These are phyloP conservation scores for Arabidopsis suecica DNA, from an alignment of 345 rosid species.

Conservation along the genomic window DNA sequence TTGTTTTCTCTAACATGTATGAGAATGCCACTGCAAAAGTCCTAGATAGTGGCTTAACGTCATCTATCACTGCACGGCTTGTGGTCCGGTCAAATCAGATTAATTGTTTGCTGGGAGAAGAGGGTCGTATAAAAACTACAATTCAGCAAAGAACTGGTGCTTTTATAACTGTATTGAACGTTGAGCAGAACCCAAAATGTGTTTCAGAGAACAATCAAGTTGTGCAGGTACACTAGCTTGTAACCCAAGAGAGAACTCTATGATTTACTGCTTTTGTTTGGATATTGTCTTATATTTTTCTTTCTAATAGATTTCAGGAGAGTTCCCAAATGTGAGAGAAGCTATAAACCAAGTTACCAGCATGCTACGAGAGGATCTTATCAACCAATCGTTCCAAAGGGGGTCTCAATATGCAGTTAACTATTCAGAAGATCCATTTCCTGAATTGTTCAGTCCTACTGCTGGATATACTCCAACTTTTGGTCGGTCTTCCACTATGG, in stretches of 20 bases:
- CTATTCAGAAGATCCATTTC: neutral
- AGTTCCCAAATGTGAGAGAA: constrained; percentile 56
- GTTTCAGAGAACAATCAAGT: constrained; percentile 58
- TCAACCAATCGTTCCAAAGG: neutral
- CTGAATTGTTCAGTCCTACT: neutral
- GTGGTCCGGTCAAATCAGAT: constrained; percentile 61
- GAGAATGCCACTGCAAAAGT: constrained; percentile 51
- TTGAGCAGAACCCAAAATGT: constrained; percentile 62
- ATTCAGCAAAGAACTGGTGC: constrained; percentile 57
- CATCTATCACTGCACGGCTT: constrained; percentile 59
- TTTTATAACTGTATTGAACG: constrained; percentile 46
- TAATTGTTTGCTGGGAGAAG: constrained; percentile 60
- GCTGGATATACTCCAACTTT: neutral
- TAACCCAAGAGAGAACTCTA: too few relatives aligned
- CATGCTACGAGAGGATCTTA: constrained; percentile 32
- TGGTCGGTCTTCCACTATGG: neutral
- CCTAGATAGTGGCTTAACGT: constrained; percentile 33
- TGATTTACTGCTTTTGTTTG: too few relatives aligned
- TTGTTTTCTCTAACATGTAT: constrained; percentile 60
- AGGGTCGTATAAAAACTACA: constrained; percentile 38
- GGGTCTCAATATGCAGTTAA: too few relatives aligned
- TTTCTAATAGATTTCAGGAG: constrained; percentile 45
- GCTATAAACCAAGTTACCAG: constrained; percentile 66
- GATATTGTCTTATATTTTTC: too few relatives aligned
- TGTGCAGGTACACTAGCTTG: constrained; percentile 57